These are phyloP conservation scores for Syzygium aromaticum DNA, from an alignment of 345 rosid species.

Conservation along the genomic window DNA sequence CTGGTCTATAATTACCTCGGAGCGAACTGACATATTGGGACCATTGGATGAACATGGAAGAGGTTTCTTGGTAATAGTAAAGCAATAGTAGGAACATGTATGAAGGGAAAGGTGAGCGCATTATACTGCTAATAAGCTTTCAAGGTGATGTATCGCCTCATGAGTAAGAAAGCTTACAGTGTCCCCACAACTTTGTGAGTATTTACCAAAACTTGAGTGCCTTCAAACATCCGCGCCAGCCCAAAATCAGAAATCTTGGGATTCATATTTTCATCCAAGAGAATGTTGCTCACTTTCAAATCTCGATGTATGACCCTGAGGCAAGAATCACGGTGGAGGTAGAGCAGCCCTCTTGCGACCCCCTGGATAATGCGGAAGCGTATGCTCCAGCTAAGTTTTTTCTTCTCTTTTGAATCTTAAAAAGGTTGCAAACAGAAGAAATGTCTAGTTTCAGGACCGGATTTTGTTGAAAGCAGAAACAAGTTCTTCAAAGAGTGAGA, in stretches of 20 bases:
- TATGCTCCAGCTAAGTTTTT: conserved; percentile 9
- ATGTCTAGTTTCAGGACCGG: not conserved
- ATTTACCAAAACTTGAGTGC: not conserved
- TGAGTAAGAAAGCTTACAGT: not conserved
- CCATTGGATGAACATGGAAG: not conserved
- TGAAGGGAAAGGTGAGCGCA: not conserved
- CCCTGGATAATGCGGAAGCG: conserved; percentile 11
- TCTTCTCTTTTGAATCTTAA: conserved; percentile 4
- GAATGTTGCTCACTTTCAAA: not conserved
- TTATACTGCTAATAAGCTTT: not conserved
- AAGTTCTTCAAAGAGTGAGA: not conserved
- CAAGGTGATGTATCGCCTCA: not conserved
- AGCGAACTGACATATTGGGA: not conserved
- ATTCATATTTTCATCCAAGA: not conserved
- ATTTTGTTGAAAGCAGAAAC: not conserved
- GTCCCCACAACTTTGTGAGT: not conserved
- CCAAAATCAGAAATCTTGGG: not conserved
- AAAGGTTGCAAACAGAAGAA: not conserved
- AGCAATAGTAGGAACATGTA: not conserved
- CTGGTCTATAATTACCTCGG: too few species aligned
- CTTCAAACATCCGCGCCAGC: not conserved
- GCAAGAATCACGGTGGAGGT: conserved; percentile 44
- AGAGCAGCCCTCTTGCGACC: conserved; percentile 20
- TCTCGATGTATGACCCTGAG: conserved; percentile 13
- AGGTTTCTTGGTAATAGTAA: not conserved